A percentile compares a stretch with the other conserved stretches of the same genome.
These are phyloP conservation scores for Mediolabrus comicus DNA, from an alignment of 108 stramenopile species.

Conservation along the genomic window DNA sequence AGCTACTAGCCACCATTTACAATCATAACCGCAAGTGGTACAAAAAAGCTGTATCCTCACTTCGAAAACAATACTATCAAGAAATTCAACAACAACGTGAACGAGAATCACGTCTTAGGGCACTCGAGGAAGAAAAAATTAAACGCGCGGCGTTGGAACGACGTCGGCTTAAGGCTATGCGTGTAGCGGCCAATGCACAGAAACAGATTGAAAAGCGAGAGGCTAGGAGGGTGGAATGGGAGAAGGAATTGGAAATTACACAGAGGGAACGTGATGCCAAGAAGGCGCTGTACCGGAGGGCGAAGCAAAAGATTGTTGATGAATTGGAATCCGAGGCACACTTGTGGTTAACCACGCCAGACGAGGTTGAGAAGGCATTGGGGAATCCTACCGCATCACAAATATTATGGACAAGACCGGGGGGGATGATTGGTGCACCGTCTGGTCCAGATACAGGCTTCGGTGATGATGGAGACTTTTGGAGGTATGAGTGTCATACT, in stretches of 20 bases:
- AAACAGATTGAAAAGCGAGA: constrained; percentile 51
- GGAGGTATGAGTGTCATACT: constrained; percentile 80
- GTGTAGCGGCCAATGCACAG: constrained; percentile 53
- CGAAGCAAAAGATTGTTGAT: constrained; percentile 67
- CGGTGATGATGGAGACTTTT: constrained; percentile 71
- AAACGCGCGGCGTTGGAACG: constrained; percentile 66
- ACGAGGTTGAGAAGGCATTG: constrained; percentile 83
- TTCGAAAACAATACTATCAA: constrained; percentile 68
- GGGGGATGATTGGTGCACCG: constrained; percentile 72
- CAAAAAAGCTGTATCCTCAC: constrained; percentile 58
- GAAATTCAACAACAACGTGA: constrained; percentile 58
- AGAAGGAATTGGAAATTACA: constrained; percentile 57
- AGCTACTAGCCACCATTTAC: constrained; percentile 45
- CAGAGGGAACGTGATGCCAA: constrained; percentile 60
- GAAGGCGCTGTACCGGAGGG: constrained; percentile 49
- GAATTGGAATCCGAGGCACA: constrained; percentile 76
- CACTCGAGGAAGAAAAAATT: constrained; percentile 53
- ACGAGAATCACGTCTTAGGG: constrained; percentile 18
- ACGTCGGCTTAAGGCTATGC: constrained; percentile 72
- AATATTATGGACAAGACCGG: constrained; percentile 66
- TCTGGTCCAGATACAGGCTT: constrained; percentile 48
- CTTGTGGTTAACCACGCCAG: constrained; percentile 74
- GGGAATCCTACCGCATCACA: constrained; percentile 61
- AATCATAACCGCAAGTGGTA: constrained; percentile 60
- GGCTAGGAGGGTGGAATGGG: constrained; percentile 51